Base-by-base conservation (phyloP, 2,329 filamentous ascomycete genomes). In the Cytospora piceae region DNA sequence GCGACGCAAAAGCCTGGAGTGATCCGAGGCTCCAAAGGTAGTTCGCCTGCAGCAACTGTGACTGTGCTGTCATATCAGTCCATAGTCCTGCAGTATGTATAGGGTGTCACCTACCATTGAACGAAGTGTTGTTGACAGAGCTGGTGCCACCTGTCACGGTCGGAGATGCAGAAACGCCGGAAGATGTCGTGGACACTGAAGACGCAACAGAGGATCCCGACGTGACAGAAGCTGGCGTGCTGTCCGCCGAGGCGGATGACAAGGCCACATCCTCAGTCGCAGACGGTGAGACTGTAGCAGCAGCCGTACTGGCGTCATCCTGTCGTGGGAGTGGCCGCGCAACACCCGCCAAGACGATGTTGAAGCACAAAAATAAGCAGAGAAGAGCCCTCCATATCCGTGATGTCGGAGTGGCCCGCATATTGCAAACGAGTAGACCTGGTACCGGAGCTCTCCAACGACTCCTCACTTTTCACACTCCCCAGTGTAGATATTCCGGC, bases 1-100 rank as follows among this genome's bases (percentile, higher is more conserved):
- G 88, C 89, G 58, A 97, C 85, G 3, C 88, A 92, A 77, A 92
- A 88, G 51, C 89, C 93, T 3, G 94, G 93, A 2, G 93, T 97
- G 57, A 98, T 83, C 63, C 76, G 78, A 0, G 94, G 93, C 29
- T 85, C 73, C 39, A 97, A 79, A 0, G 94, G 94, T 22, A 97
- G 82, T 59, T 84, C 74, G 55, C 83, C 83, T 5, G 73, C 74
- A 3, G 80, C 76, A 56, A 86, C 78, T 2, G 80, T 81, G 34
- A 73, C 83, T 85, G 66, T 31, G 29, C 15, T 31, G 60, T 64
- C 53, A 64, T 55, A 32, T 60, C 20, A 34, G 27, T 11, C n/a
- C 7, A 37, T 27, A 15, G 29, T n/a, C 15, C 15, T 24, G 22
- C 32, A 6, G 31, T 22, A 64, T 20, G 12, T 4, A 37, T 27